Conservation (phyloP, 2,329 filamentous ascomycete genomes). For the Hypoxylon sp. region DNA sequence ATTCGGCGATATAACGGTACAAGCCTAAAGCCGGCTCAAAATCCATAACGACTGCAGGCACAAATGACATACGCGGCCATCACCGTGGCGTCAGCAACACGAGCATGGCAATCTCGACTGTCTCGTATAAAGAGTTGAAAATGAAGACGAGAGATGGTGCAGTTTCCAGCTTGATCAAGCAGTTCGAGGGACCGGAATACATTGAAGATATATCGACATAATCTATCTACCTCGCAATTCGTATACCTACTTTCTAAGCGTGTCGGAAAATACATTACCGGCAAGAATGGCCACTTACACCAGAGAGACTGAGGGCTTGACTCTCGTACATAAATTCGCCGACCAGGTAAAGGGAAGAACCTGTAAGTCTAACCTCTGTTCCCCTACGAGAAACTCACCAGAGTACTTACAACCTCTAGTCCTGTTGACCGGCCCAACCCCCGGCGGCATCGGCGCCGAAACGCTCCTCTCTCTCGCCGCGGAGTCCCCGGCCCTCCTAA, state of each 20-base stretch:
- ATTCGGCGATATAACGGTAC: slow-evolving; percentile 34
- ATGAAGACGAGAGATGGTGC: background rate
- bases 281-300: slow-evolving; percentile 37
- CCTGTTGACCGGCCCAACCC: slow-evolving; percentile 51
- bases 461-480: slow-evolving; percentile 49
- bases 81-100: slow-evolving; percentile 19
- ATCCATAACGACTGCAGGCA: background rate
- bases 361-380: slow-evolving; percentile 36
- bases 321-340: slow-evolving; percentile 43
- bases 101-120: background rate
- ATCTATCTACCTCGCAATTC: background rate
- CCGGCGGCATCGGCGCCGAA: slow-evolving; percentile 50
- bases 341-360: slow-evolving; percentile 46
- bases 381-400: background rate
- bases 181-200: background rate
- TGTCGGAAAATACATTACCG: slow-evolving; percentile 8
- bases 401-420: slow-evolving; percentile 39
- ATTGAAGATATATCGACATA: slow-evolving; percentile 1
- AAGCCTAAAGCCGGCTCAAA: slow-evolving; percentile 22
- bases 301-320: slow-evolving; percentile 39
- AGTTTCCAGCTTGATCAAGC: background rate
- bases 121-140: slow-evolving; percentile 18
- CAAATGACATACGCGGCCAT: background rate
- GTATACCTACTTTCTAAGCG: background rate
- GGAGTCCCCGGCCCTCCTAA: slow-evolving; percentile 46